Evolutionary conservation across 2,329 filamentous ascomycete genomes (phyloP).

Genomic region (Falciphora oryzae): DNA sequence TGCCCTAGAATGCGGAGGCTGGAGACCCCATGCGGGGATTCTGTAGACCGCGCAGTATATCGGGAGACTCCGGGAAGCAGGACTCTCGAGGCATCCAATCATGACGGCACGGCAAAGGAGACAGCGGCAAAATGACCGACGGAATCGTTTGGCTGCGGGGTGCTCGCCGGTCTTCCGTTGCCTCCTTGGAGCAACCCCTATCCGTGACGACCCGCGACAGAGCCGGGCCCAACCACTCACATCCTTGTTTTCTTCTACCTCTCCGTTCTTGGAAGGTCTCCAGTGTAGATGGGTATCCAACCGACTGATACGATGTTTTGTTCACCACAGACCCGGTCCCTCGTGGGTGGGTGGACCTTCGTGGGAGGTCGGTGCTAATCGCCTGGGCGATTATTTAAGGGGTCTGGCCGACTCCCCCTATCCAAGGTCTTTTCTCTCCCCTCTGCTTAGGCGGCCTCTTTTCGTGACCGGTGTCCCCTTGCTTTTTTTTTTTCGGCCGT

Average conservation of each 20-base stretch:
- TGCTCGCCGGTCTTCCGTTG: neutral
- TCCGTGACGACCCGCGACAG: neutral
- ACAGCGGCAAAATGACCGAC: neutral
- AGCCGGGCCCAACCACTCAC: neutral
- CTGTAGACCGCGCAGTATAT: neutral
- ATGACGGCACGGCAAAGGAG: neutral
- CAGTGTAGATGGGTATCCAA: neutral
- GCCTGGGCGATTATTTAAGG: neutral
- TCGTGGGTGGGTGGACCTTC: neutral
- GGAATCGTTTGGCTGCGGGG: neutral
- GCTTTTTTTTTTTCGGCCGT: neutral
- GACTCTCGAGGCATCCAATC: neutral
- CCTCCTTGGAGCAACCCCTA: neutral
- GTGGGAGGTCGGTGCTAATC: neutral
- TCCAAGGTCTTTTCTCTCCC: neutral
- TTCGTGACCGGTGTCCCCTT: neutral
- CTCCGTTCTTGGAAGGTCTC: neutral
- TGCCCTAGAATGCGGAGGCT: too few species aligned
- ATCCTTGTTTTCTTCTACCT: neutral
- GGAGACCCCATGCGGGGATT: neutral
- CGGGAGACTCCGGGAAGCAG: neutral
- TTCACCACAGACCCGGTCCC: neutral
- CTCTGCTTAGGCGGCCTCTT: neutral
- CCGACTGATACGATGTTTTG: neutral
- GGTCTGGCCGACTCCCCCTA: neutral